Evolutionary conservation across 2,329 filamentous ascomycete species (phyloP).

Genomic region (Beauveria pseudobassiana): DNA sequence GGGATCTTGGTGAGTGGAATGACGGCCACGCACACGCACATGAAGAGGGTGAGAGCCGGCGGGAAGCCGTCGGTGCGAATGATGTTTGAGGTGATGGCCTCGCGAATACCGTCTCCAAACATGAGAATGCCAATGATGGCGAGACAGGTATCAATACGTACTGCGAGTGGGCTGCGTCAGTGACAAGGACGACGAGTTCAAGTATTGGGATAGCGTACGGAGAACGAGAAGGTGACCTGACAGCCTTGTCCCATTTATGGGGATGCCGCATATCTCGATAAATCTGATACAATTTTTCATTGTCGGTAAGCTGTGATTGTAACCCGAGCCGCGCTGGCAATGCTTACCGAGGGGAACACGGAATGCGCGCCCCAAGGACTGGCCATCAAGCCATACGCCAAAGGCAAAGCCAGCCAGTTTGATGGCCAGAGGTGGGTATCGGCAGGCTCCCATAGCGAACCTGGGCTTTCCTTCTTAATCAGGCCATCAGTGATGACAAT

Average conservation of each 20-base stretch:
- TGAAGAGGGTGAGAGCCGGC: conserved; percentile 61
- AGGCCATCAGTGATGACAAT: conserved; percentile 83
- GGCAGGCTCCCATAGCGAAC: conserved; percentile 76
- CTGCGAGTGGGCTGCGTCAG: conserved; percentile 27
- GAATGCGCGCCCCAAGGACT: conserved; percentile 59
- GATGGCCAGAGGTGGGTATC: conserved; percentile 73
- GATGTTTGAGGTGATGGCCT: conserved; percentile 89
- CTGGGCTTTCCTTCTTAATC: conserved; percentile 68
- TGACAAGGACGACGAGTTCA: neutral
- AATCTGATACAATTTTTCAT: conserved; percentile 32
- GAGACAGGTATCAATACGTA: conserved; percentile 71
- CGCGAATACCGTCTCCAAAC: conserved; percentile 84
- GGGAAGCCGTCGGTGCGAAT: conserved; percentile 70
- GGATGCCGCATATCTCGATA: conserved; percentile 64
- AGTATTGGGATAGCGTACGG: conserved; percentile 41
- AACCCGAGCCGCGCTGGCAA: conserved; percentile 13
- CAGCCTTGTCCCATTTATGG: conserved; percentile 66
- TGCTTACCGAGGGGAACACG: conserved; percentile 66
- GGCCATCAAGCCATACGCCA: conserved; percentile 87
- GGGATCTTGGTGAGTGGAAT: conserved; percentile 96
- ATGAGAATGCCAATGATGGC: conserved; percentile 82
- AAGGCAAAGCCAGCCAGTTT: conserved; percentile 79
- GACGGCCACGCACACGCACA: conserved; percentile 81
- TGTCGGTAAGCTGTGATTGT: neutral
- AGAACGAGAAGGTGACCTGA: conserved; percentile 82